Evolutionary conservation across 2,329 filamentous ascomycete genomes (phyloP).

Genomic region (Fonsecaea nubica): DNA sequence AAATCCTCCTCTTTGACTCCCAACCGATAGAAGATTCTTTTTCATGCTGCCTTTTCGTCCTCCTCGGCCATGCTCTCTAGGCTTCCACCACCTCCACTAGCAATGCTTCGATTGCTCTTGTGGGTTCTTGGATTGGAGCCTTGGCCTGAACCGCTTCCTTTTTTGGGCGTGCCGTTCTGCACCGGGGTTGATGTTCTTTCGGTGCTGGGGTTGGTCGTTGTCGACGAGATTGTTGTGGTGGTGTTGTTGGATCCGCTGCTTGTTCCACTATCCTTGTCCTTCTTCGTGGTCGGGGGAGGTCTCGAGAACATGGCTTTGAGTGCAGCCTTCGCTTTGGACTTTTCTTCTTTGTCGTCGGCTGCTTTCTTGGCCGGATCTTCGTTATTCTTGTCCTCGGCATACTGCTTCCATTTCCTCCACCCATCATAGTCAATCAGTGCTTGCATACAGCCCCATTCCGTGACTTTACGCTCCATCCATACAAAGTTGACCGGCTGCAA

Average conservation of each 20-base stretch:
- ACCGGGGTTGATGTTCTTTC: slow-evolving; percentile 23
- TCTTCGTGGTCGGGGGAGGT: slow-evolving; percentile 35
- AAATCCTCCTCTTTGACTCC: slow-evolving; percentile 6
- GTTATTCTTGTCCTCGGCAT: slow-evolving; percentile 52
- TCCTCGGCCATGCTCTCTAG: slow-evolving; percentile 37
- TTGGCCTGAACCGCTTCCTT: slow-evolving; percentile 15
- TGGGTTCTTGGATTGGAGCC: slow-evolving; percentile 19
- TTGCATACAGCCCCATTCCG: slow-evolving; percentile 99
- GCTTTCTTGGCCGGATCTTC: slow-evolving; percentile 38
- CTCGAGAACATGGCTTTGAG: slow-evolving; percentile 39
- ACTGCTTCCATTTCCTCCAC: slow-evolving; percentile 97
- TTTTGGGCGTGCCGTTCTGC: slow-evolving; percentile 30
- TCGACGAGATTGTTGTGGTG: not conserved
- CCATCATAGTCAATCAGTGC: slow-evolving; percentile 98
- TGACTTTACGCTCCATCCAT: slow-evolving; percentile 96
- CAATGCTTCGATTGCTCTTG: slow-evolving; percentile 28
- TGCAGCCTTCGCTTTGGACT: slow-evolving; percentile 39
- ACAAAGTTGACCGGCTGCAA: slow-evolving; percentile 86
- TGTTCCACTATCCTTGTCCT: slow-evolving; percentile 32
- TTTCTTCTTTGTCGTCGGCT: slow-evolving; percentile 39
- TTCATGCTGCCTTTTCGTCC: slow-evolving; percentile 33
- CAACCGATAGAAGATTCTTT: not conserved
- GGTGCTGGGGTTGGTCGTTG: slow-evolving; percentile 4
- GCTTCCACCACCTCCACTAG: slow-evolving; percentile 24
- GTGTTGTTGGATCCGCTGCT: slow-evolving; percentile 18